A percentile compares a stretch with the other conserved stretches of the same genome.
Evolutionary conservation across 108 stramenopile species (phyloP).

Genomic region (Bacterosira constricta): DNA sequence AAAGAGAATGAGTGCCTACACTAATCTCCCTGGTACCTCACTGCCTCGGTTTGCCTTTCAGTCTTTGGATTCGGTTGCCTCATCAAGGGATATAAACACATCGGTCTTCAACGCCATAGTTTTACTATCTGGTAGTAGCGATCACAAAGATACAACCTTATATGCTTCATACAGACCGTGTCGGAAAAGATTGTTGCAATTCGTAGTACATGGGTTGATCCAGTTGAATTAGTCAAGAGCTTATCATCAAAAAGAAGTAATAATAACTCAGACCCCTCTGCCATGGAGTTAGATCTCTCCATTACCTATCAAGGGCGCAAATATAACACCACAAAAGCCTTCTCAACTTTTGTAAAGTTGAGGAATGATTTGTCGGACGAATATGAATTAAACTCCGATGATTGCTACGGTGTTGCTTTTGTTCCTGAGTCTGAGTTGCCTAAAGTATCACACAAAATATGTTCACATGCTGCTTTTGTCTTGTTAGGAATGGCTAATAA

Average conservation of each 20-base stretch:
- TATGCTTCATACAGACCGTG: too few relatives aligned
- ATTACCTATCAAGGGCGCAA: constrained; percentile 68
- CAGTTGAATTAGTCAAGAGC: constrained; percentile 58
- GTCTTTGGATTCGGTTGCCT: too few relatives aligned
- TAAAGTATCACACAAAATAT: constrained; percentile 12
- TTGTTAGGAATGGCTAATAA: constrained; percentile 49
- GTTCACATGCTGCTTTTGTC: constrained; percentile 9
- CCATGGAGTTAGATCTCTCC: constrained; percentile 70
- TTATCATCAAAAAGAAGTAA: constrained; percentile 44
- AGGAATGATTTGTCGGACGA: constrained; percentile 68
- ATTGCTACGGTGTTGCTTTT: neutral
- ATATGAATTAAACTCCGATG: constrained; percentile 11
- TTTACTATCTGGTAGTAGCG: too few relatives aligned
- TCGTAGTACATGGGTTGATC: constrained; percentile 62
- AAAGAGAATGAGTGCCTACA: too few relatives aligned
- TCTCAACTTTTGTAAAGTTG: constrained; percentile 63
- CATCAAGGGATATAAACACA: too few relatives aligned
- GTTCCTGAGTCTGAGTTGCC: constrained; percentile 67
- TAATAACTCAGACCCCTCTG: constrained; percentile 24
- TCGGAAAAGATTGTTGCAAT: constrained; percentile 46
- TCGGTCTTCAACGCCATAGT: too few relatives aligned
- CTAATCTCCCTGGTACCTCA: too few relatives aligned
- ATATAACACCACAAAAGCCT: constrained; percentile 66
- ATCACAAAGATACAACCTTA: too few relatives aligned
- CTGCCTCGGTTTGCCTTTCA: too few relatives aligned